phyloP scores from a whole-genome alignment of 169 alveolate species.

The Eimeria acervulina region DNA sequence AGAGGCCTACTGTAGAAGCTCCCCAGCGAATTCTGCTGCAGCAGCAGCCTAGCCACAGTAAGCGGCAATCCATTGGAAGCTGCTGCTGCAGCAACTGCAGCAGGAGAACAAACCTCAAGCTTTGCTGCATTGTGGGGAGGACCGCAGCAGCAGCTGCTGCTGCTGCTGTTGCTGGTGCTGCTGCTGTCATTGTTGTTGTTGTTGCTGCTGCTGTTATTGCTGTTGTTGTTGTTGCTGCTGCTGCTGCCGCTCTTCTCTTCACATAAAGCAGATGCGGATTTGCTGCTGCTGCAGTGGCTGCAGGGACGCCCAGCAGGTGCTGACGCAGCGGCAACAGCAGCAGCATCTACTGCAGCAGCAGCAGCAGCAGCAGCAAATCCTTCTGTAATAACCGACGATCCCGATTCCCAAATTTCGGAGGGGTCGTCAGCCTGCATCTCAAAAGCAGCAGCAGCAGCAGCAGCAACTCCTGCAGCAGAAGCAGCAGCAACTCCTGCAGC shows the following conservation, averaged over 20 bases:
- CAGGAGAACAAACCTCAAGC: background rate
- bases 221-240: background rate
- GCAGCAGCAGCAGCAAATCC: slow-evolving; percentile 9
- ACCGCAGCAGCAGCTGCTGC: background rate
- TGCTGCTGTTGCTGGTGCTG: background rate
- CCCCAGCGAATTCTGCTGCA: background rate
- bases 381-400: background rate
- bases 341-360: background rate
- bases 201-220: background rate
- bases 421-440: background rate
- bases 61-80: slow-evolving; percentile 29
- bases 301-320: background rate
- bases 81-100: slow-evolving; percentile 64
- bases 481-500: slow-evolving; percentile 11
- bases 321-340: background rate
- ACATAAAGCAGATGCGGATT: background rate
- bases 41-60: slow-evolving; percentile 28
- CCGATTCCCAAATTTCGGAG: background rate
- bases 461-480: slow-evolving; percentile 31
- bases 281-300: slow-evolving; percentile 17
- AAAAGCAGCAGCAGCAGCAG: slow-evolving; percentile 41
- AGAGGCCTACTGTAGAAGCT: slow-evolving; percentile 32
- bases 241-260: background rate
- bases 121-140: background rate
- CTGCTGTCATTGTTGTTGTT: slow-evolving; percentile 1